Base-by-base conservation (phyloP, 2,329 filamentous ascomycete genomes). In the Aureobasidium sp. region DNA sequence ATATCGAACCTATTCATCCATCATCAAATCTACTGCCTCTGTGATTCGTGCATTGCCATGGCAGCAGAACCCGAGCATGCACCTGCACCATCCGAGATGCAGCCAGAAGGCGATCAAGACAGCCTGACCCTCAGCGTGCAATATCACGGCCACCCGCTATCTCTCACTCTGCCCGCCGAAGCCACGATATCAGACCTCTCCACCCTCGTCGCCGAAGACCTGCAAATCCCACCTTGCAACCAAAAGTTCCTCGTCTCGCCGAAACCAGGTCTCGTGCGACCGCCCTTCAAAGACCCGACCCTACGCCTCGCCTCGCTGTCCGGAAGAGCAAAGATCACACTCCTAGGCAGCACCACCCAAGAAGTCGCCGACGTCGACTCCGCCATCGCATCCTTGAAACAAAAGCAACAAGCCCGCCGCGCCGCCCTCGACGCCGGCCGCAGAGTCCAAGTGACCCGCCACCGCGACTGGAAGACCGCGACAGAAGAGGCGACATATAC, bases 401-500 rank as follows among this genome's bases (percentile, higher is more conserved):
- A 77, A 6, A 74, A 79, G 40, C 71, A 73, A 35, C 57, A 63
- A 8, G 62, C 64, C 12, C 65, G 67, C 45, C 68, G 70, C 35
- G 60, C 66, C 39, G 68, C 70, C 10, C 65, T 71, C 6, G 63
- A 66, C 22, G 63, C 70, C 3, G 70, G 65, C 51, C 72, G 71
- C 55, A 64, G 63, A 52, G 61, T 65, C 30, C 62, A 65, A 41
- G 60, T 62, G 1, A 57, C 55, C 55, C 61, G 60, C 62, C 62
- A 70, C 67, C 47, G 67, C 57, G 75, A 72, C 64, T 65, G 70
- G 67, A 74, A 73, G 60, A 74, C 71, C 35, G 65, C 70, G 2
- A 71, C 74, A 64, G 80, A 81, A n/a, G 79, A 84, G 55, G 73
- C 75, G 17, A 76, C 74, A 56, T 95, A 95, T 71, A 95, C 87